These are phyloP conservation scores for Parathielavia hyrcaniae DNA, from an alignment of 495 filamentous ascomycete genomes.

Conservation along the genomic window DNA sequence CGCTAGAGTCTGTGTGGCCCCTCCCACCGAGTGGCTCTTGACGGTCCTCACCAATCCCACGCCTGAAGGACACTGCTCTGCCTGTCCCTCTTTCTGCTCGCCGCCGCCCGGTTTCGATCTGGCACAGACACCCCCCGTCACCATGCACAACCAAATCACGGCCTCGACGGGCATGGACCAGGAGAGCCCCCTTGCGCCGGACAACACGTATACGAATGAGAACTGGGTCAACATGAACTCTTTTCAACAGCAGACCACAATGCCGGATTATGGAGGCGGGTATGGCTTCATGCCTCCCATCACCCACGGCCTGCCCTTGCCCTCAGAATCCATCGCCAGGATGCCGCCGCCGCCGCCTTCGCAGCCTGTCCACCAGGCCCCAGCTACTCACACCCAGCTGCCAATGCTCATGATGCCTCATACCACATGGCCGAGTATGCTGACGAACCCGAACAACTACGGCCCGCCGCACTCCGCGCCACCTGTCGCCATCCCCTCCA, in stretches of 20 bases:
- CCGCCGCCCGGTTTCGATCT: constrained; percentile 29
- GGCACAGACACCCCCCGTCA: constrained; percentile 29
- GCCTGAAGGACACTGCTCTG: constrained; percentile 18
- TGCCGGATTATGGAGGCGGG: constrained; percentile 40
- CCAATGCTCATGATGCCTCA: constrained; percentile 61
- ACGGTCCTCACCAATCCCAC: constrained; percentile 19
- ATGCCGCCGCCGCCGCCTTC: constrained; percentile 42
- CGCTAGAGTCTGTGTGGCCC: constrained; percentile 18
- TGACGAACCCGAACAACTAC: constrained; percentile 50
- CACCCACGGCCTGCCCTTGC: constrained; percentile 42
- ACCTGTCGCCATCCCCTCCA: constrained; percentile 52
- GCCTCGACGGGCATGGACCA: constrained; percentile 44
- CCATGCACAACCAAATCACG: constrained; percentile 48
- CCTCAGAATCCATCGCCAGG: constrained; percentile 41
- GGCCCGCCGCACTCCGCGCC: constrained; percentile 42
- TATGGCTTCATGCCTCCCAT: constrained; percentile 41
- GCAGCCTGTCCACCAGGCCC: constrained; percentile 33
- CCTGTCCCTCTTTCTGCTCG: constrained; percentile 24
- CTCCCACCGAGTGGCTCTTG: constrained; percentile 24
- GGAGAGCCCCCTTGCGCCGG: constrained; percentile 43
- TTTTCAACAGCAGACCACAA: constrained; percentile 42
- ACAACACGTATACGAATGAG: constrained; percentile 36
- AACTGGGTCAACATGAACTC: constrained; percentile 45
- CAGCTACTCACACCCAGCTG: constrained; percentile 38
- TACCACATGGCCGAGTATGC: constrained; percentile 63